phyloP scores from a whole-genome alignment of 148 eudicot species.

The Spergularia bocconei region DNA sequence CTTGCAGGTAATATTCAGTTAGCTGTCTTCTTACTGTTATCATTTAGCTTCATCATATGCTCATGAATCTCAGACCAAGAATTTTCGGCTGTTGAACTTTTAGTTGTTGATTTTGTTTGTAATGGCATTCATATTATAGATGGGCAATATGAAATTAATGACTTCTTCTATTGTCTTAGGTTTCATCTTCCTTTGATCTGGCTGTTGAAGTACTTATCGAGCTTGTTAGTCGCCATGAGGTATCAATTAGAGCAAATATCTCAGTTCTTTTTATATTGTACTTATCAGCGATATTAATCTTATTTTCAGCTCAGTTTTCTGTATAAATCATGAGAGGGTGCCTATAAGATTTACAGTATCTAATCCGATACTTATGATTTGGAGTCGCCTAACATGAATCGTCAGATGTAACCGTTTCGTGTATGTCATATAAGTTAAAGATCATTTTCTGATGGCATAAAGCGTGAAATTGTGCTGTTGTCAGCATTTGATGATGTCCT shows the following conservation, averaged over 20 bases:
- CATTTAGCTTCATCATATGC: slow-evolving; percentile 3
- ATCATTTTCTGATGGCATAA: background rate
- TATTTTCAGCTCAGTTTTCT: too few species aligned
- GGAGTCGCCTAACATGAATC: too few species aligned
- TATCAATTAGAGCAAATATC: slow-evolving; percentile 11
- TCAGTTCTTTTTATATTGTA: background rate
- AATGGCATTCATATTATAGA: background rate
- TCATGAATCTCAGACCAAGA: background rate
- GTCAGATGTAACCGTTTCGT: too few species aligned
- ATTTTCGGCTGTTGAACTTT: background rate
- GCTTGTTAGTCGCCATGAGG: slow-evolving; percentile 91
- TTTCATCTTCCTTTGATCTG: slow-evolving; percentile 75
- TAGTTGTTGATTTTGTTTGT: background rate
- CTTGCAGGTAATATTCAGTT: slow-evolving; percentile 59
- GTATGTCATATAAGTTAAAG: too few species aligned
- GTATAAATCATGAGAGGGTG: background rate
- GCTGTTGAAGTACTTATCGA: slow-evolving; percentile 91
- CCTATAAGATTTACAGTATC: background rate
- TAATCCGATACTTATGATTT: background rate
- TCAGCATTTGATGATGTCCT: background rate
- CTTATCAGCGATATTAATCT: background rate
- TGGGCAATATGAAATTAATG: background rate
- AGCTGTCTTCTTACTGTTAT: slow-evolving; percentile 9
- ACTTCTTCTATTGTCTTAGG: slow-evolving; percentile 40
- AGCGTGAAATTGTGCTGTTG: background rate